Conservation (phyloP, 176 grass and related monocot genomes). For the Carex littledalei region DNA sequence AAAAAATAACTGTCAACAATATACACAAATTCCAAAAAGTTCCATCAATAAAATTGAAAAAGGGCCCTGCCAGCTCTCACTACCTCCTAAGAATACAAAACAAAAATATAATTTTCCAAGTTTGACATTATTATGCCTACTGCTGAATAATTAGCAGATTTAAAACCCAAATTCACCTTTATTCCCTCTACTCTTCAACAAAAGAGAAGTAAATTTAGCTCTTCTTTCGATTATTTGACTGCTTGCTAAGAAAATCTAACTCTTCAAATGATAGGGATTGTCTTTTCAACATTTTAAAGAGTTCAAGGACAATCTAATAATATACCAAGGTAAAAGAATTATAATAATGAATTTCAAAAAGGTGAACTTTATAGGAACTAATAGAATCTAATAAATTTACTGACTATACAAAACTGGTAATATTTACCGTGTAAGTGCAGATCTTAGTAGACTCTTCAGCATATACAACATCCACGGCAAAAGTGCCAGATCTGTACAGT, state of each 20-base stretch:
- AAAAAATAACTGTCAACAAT: neutral
- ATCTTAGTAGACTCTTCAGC: constrained; percentile 38
- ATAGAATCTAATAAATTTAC: neutral
- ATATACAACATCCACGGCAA: constrained; percentile 56
- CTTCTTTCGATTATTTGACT: neutral
- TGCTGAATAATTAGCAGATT: neutral
- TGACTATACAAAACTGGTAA: neutral
- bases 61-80: neutral
- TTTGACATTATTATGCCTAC: neutral
- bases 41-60: neutral
- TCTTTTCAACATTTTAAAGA: neutral
- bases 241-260: neutral
- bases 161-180: neutral
- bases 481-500: constrained; percentile 51
- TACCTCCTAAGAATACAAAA: neutral
- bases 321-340: neutral
- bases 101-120: neutral
- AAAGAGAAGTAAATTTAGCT: neutral
- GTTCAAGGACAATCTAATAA: neutral
- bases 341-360: neutral
- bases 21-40: neutral
- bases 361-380: constrained; percentile 6
- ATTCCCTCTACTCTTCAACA: neutral
- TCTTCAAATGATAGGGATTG: neutral
- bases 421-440: constrained; percentile 66